A percentile compares a stretch with the other conserved stretches of the same genome.
Conservation (phyloP, 495 filamentous ascomycete genomes). For the Aspergillus egyptiacus region DNA sequence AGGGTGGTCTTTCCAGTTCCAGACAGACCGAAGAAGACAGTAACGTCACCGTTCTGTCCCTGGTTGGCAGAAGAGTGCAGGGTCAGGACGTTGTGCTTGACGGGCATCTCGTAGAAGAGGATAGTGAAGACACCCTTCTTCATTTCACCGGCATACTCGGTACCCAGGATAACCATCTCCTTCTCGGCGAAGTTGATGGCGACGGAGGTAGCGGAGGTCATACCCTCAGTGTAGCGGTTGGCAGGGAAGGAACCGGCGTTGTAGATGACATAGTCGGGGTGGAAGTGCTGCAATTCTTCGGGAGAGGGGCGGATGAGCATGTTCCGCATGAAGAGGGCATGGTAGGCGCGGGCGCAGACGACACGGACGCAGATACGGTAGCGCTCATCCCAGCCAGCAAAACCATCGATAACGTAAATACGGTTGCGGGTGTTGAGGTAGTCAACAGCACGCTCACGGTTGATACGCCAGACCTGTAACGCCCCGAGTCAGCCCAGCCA, state of each 20-base stretch:
- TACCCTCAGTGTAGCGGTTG: constrained; percentile 95
- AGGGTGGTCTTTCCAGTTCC: constrained; percentile 98
- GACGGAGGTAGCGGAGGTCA: constrained; percentile 90
- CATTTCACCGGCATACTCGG: constrained; percentile 99
- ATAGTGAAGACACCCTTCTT: constrained; percentile 99
- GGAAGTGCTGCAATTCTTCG: constrained; percentile 92
- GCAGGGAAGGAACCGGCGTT: constrained; percentile 98
- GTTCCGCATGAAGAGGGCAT: constrained; percentile 99
- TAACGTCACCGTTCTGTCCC: constrained; percentile 82
- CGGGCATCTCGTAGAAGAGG: constrained; percentile 98
- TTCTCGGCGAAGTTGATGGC: constrained; percentile 85
- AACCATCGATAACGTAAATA: constrained; percentile 98
- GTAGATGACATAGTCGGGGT: constrained; percentile 99
- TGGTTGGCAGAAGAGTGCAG: constrained; percentile 94
- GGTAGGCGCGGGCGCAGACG: constrained; percentile 97
- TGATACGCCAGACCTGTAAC: constrained; percentile 96
- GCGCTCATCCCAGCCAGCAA: constrained; percentile 96
- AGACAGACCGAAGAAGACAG: constrained; percentile 98
- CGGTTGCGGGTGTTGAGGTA: constrained; percentile 98
- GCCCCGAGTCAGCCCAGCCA: constrained; percentile 17
- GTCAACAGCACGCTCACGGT: constrained; percentile 96
- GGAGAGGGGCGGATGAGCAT: constrained; percentile 94
- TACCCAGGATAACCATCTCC: constrained; percentile 98
- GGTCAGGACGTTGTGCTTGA: constrained; percentile 98
- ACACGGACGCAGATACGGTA: constrained; percentile 97